These are phyloP conservation scores for Cystoisospora suis DNA, from an alignment of 169 alveolate species.

Conservation along the genomic window DNA sequence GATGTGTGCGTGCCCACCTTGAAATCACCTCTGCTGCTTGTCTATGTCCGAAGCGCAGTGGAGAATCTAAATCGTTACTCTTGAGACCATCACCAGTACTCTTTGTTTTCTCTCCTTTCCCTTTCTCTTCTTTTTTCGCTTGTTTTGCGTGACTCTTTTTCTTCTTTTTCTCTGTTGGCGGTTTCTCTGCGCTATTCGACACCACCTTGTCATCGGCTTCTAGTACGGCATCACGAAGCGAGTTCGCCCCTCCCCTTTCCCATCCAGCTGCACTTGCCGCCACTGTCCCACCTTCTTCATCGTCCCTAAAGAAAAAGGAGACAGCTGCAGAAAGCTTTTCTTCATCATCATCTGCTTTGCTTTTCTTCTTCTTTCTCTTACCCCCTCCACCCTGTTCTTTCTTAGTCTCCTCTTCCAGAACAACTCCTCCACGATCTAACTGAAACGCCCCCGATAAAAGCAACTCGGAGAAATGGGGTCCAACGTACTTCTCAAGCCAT, in stretches of 20 bases:
- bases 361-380: neutral
- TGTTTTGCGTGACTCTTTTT: neutral
- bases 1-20: neutral
- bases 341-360: neutral
- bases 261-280: neutral
- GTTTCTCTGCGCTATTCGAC: neutral
- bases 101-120: neutral
- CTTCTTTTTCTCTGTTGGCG: neutral
- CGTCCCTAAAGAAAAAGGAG: conserved; percentile 8
- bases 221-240: neutral
- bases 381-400: neutral
- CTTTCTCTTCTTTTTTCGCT: neutral
- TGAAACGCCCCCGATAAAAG: too few relatives aligned
- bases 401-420: neutral
- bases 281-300: conserved; percentile 1
- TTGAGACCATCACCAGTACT: neutral
- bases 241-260: neutral
- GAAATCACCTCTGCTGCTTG: conserved; percentile 24
- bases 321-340: neutral
- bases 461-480: too few relatives aligned
- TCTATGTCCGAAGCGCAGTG: neutral
- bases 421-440: too few relatives aligned
- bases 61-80: conserved; percentile 13
- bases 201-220: neutral
- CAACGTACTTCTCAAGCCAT: conserved; percentile 24